Evolutionary conservation across 768 basidiomycete species (phyloP), one percentile per base, ranked within the genome.

Genomic region (Candolleomyces eurysporus): DNA sequence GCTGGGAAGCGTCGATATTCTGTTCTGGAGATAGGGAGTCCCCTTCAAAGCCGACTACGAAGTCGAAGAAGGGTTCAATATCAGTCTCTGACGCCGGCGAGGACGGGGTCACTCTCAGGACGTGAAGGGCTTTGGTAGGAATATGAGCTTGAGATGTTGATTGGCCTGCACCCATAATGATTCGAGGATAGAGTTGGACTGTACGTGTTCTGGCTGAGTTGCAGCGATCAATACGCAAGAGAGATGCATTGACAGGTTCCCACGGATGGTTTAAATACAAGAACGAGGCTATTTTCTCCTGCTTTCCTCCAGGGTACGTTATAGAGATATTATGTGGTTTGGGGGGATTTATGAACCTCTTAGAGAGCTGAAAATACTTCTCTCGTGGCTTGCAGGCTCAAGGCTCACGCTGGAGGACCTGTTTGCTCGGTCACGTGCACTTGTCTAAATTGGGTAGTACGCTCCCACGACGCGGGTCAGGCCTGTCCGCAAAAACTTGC

Each of bases 61-160:
- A 98, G 78, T 98, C 97, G 68, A 99, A 99, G 77, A 94, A 96
- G 3, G 96, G 92, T 70, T 91, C 92, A 50, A 96, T 87, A 58
- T 82, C 83, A 0, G 93, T 92, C 61, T 88, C 81, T 0, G 92
- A 92, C 0, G 96, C 93, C 6, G 97, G 97, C 1, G 92, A 95
- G 5, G 83, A 83, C 1, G 94, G 90, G 1, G 93, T 94, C 32
- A 97, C 94, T 58, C 95, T 87, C 59, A 97, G 78, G 63, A 95
- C 90, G 71, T 98, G 95, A 10, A 97, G 77, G 2, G 87, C 92
- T 62, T 82, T 86, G 45, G 79, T 71, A 46, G 88, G 87, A 13
- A 75, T 71, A 58, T 85, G 82, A 13, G 74, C 72, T 63, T 81
- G 72, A 45, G 79, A 79, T 21, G 82, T 84, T 50, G 90, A 91